phyloP scores from a whole-genome alignment of 169 alveolate genomes.

The Eimeria sp. region DNA sequence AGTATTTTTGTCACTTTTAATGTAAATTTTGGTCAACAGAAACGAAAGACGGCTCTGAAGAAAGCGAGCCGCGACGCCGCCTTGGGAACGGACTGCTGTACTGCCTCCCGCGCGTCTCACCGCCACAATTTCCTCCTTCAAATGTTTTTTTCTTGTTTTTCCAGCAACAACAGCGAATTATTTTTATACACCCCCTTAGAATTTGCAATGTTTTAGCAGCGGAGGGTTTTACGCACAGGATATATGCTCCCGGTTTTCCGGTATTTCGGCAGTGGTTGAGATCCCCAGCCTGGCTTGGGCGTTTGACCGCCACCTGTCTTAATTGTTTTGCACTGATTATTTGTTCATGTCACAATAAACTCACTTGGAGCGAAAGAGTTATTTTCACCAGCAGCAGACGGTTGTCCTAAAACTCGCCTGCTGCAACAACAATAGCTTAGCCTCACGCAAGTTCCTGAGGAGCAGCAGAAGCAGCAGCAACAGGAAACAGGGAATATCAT shows the following conservation, averaged over 20 bases:
- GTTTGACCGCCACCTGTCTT: background rate
- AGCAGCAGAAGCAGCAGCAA: background rate
- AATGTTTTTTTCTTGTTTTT: background rate
- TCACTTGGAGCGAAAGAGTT: background rate
- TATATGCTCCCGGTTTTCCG: too few relatives aligned
- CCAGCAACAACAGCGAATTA: background rate
- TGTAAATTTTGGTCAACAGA: background rate
- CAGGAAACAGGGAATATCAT: background rate
- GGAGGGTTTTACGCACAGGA: background rate
- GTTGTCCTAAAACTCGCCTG: background rate
- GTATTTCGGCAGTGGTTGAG: conserved; percentile 23
- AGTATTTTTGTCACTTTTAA: background rate
- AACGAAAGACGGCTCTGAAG: background rate
- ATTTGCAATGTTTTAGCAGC: background rate
- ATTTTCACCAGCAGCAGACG: background rate
- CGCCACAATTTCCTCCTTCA: background rate
- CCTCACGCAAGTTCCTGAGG: background rate
- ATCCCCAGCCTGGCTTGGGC: background rate
- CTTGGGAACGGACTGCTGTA: conserved; percentile 20
- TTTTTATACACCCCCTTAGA: background rate
- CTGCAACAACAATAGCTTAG: background rate
- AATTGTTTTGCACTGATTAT: background rate
- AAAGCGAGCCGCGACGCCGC: background rate
- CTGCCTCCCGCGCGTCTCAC: conserved; percentile 44
- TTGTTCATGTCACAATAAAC: background rate